A percentile compares a stretch with the other conserved stretches of the same genome.
These are phyloP conservation scores for Neobulgaria alba DNA, from an alignment of 2,329 filamentous ascomycete genomes.

Conservation along the genomic window DNA sequence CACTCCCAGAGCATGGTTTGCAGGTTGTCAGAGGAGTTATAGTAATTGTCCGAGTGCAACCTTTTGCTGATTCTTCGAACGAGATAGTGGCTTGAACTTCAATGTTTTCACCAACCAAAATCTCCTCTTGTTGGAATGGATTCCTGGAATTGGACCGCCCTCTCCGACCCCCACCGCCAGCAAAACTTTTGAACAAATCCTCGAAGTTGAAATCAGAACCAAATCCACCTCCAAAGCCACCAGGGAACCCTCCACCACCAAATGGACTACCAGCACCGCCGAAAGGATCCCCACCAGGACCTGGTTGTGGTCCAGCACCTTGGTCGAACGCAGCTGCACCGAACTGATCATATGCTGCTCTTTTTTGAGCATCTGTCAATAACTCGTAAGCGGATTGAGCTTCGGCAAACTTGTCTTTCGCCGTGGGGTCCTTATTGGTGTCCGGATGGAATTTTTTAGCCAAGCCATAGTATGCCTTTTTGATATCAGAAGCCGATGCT, in stretches of 20 bases:
- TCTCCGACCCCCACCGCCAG: conserved; percentile 37
- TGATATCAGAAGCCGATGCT: conserved; percentile 82
- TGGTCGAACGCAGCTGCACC: conserved; percentile 84
- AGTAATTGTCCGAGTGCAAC: conserved; percentile 76
- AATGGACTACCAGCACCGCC: conserved; percentile 31
- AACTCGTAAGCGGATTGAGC: conserved; percentile 92
- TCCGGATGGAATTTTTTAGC: conserved; percentile 98
- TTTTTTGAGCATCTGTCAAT: conserved; percentile 86
- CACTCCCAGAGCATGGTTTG: conserved; percentile 72
- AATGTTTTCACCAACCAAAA: conserved; percentile 90
- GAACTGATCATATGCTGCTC: conserved; percentile 83
- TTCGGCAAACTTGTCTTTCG: conserved; percentile 91
- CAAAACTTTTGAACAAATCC: conserved; percentile 84
- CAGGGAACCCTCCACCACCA: conserved; percentile 40
- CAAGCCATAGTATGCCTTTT: conserved; percentile 95
- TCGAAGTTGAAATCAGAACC: conserved; percentile 88
- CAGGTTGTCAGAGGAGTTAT: conserved; percentile 78
- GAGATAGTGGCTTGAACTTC: conserved; percentile 89
- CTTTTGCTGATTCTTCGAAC: conserved; percentile 94
- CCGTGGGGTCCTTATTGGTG: conserved; percentile 89
- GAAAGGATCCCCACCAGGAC: conserved; percentile 33
- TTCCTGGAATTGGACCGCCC: conserved; percentile 44
- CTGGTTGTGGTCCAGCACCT: conserved; percentile 47
- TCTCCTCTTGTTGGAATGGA: conserved; percentile 67
- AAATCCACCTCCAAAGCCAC: conserved; percentile 53